A percentile compares a stretch with the other conserved stretches of the same genome.
Evolutionary conservation across 108 stramenopile genomes (phyloP).

Genomic region (Ochromonas danica): DNA sequence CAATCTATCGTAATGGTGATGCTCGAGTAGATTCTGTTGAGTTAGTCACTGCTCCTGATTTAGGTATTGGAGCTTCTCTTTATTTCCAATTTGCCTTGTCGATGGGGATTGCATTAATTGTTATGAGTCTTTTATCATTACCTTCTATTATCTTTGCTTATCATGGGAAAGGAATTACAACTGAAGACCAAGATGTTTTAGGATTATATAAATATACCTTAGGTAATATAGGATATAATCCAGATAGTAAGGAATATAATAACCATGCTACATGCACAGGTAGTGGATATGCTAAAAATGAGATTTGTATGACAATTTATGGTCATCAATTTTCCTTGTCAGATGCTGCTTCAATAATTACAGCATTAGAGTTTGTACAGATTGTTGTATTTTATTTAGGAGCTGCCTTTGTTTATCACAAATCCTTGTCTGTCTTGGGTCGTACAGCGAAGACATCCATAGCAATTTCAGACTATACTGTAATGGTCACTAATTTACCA

Average conservation of each 20-base stretch:
- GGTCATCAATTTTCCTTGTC: neutral
- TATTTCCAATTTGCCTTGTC: conserved; percentile 31
- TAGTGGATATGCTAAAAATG: neutral
- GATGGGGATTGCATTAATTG: neutral
- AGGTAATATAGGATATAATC: conserved; percentile 31
- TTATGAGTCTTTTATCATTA: conserved; percentile 28
- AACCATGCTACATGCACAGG: neutral
- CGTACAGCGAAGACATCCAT: neutral
- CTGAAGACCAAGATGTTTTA: neutral
- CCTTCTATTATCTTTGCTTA: conserved; percentile 30
- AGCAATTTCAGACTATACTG: conserved; percentile 4
- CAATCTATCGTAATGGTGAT: conserved; percentile 19
- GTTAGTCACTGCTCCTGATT: neutral
- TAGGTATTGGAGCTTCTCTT: conserved; percentile 4
- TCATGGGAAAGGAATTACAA: neutral
- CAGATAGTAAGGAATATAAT: too few relatives aligned
- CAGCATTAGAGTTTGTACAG: conserved; percentile 26
- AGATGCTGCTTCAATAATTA: conserved; percentile 4
- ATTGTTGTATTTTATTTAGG: neutral
- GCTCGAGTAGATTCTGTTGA: neutral
- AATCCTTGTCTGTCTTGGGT: neutral
- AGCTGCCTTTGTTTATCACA: neutral
- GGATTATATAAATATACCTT: conserved; percentile 10
- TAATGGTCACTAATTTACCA: neutral
- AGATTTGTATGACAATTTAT: neutral